Percentiles rank a stretch among this genome's conserved stretches.
Evolutionary conservation across 192 early-diverging fungal genomes (phyloP).

Genomic region (Mycoemilia scoparia): DNA sequence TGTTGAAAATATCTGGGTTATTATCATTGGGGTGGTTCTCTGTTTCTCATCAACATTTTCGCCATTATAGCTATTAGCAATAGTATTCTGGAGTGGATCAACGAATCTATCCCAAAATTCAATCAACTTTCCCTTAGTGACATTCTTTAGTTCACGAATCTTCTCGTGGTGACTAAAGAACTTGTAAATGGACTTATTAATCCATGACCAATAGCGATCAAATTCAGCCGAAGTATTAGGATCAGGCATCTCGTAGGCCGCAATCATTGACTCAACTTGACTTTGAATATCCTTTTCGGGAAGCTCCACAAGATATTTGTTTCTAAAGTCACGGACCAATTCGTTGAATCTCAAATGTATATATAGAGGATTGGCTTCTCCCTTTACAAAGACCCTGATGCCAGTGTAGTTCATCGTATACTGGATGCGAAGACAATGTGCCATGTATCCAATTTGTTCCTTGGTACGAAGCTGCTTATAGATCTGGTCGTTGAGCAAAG

Average conservation of each 20-base stretch:
- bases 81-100: no score
- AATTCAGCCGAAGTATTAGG: conserved; percentile 61
- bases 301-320: conserved; percentile 41
- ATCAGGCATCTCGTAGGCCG: conserved; percentile 44
- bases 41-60: no score
- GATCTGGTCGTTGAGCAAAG: conserved; percentile 72
- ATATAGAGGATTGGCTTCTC: conserved; percentile 63
- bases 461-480: conserved; percentile 92
- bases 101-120: conserved; percentile 19
- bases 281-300: conserved; percentile 39
- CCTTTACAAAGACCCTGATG: conserved; percentile 69
- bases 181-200: conserved; percentile 52
- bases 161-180: conserved; percentile 43
- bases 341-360: conserved; percentile 59
- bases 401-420: conserved; percentile 63
- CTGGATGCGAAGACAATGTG: conserved; percentile 32
- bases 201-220: conserved; percentile 41
- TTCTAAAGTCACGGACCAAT: conserved; percentile 45
- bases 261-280: conserved; percentile 44
- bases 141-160: conserved; percentile 3
- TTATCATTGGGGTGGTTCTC: conserved; percentile 4
- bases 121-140: conserved; percentile 13
- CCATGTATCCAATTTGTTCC: conserved; percentile 61
- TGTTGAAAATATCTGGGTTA: conserved; percentile 13
- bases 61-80: no score